phyloP scores from a whole-genome alignment of 768 basidiomycete species.

The Dioszegia aurantiaca region DNA sequence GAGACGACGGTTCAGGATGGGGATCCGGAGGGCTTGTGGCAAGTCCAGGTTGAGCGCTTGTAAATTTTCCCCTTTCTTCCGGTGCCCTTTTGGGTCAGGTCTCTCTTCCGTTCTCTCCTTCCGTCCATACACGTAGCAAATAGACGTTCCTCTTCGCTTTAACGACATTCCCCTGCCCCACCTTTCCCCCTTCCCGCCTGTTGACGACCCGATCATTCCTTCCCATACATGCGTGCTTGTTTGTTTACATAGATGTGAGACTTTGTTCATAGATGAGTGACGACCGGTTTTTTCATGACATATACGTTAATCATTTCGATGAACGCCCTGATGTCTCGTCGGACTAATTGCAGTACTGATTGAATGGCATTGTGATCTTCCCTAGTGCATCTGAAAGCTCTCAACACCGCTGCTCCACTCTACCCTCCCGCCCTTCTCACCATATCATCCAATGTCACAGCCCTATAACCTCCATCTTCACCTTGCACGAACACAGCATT shows the following conservation, averaged over 20 bases:
- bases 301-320: background rate
- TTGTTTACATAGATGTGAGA: conserved; percentile 1
- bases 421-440: conserved; percentile 55
- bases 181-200: background rate
- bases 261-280: conserved; percentile 5
- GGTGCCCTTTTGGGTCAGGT: background rate
- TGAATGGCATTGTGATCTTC: too few species aligned
- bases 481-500: conserved; percentile 87
- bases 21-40: background rate
- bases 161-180: background rate
- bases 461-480: conserved; percentile 59
- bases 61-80: background rate
- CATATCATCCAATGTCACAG: conserved; percentile 86
- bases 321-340: too few species aligned
- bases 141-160: background rate
- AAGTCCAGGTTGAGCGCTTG: conserved; percentile 11
- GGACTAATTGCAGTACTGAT: too few species aligned
- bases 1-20: background rate
- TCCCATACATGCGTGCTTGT: conserved; percentile 10
- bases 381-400: background rate
- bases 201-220: background rate
- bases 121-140: conserved; percentile 3
- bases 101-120: background rate
- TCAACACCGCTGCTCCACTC: background rate
- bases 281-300: background rate